Evolutionary conservation across 306 rosid species (phyloP).

Genomic region (Aeschynomene evenia): DNA sequence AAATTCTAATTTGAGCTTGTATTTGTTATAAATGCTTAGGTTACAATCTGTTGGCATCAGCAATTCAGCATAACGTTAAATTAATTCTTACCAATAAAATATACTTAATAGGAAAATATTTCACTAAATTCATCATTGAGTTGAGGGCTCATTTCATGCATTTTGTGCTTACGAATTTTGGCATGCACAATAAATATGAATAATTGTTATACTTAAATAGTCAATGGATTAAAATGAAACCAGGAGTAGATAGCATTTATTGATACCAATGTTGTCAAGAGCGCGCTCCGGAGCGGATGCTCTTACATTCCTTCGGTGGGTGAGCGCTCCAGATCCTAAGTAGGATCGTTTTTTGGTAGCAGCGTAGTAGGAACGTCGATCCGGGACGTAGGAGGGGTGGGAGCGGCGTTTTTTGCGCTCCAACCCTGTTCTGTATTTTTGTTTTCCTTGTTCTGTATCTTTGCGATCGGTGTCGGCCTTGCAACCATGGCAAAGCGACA

Average conservation of each 20-base stretch:
- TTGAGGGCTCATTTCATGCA: constrained; percentile 11
- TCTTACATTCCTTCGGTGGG: too few species aligned
- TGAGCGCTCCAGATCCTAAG: too few species aligned
- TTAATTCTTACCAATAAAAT: not conserved
- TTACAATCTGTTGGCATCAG: not conserved
- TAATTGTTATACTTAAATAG: not conserved
- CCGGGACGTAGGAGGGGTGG: too few species aligned
- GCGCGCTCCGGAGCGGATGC: too few species aligned
- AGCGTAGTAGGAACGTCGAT: too few species aligned
- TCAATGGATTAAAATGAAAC: not conserved
- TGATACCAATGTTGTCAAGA: too few species aligned
- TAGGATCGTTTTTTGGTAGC: too few species aligned
- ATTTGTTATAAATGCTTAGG: constrained; percentile 2
- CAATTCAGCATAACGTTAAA: not conserved
- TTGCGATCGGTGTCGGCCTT: too few species aligned
- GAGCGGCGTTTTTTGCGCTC: too few species aligned
- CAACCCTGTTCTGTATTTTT: too few species aligned
- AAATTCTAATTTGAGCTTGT: constrained; percentile 5
- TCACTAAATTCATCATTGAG: not conserved
- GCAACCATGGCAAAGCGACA: too few species aligned
- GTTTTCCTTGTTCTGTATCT: too few species aligned
- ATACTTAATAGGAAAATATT: not conserved
- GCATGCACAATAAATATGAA: not conserved
- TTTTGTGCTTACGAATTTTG: constrained; percentile 13
- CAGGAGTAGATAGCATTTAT: not conserved